Evolutionary conservation across 495 filamentous ascomycete species (phyloP).

Genomic region (Pyronema omphalodes): DNA sequence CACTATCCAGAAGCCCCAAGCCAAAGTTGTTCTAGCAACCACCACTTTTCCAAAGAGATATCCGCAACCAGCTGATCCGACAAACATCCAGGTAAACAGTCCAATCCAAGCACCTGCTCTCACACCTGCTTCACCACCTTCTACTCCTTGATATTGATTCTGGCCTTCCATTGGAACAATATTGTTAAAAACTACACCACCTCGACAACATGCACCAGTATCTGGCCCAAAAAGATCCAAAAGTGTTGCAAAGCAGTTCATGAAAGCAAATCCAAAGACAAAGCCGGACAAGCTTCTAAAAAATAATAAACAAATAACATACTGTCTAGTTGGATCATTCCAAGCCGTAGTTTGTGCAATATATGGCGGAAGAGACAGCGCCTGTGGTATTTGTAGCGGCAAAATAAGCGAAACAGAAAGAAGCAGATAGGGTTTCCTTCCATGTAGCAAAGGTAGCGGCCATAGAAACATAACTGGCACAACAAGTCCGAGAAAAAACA

Average conservation of each 20-base stretch:
- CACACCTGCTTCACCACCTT: slow-evolving; percentile 32
- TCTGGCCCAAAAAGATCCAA: slow-evolving; percentile 49
- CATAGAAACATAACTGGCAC: slow-evolving; percentile 49
- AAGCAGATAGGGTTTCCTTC: slow-evolving; percentile 55
- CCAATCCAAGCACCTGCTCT: slow-evolving; percentile 64
- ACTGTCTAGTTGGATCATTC: slow-evolving; percentile 12
- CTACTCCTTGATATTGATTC: slow-evolving; percentile 10
- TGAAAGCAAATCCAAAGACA: slow-evolving; percentile 51
- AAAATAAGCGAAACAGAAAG: slow-evolving; percentile 34
- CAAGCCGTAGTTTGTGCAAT: slow-evolving; percentile 1
- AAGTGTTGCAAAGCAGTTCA: slow-evolving; percentile 52
- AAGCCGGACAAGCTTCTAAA: slow-evolving; percentile 45
- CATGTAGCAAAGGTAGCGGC: slow-evolving; percentile 59
- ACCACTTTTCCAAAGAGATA: slow-evolving; percentile 49
- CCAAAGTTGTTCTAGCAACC: slow-evolving; percentile 39
- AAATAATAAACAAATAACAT: slow-evolving; percentile 36
- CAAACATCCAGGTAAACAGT: slow-evolving; percentile 55
- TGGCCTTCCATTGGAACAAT: slow-evolving; percentile 11
- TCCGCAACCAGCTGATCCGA: slow-evolving; percentile 47
- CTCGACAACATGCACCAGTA: slow-evolving; percentile 19
- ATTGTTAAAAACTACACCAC: slow-evolving; percentile 18
- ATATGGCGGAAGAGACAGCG: slow-evolving; percentile 28
- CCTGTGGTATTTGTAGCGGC: slow-evolving; percentile 58
- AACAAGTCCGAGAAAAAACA: slow-evolving; percentile 48
- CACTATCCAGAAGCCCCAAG: slow-evolving; percentile 57